Conservation (phyloP, 2,329 filamentous ascomycete species). For the Pestalotiopsis sp. region DNA sequence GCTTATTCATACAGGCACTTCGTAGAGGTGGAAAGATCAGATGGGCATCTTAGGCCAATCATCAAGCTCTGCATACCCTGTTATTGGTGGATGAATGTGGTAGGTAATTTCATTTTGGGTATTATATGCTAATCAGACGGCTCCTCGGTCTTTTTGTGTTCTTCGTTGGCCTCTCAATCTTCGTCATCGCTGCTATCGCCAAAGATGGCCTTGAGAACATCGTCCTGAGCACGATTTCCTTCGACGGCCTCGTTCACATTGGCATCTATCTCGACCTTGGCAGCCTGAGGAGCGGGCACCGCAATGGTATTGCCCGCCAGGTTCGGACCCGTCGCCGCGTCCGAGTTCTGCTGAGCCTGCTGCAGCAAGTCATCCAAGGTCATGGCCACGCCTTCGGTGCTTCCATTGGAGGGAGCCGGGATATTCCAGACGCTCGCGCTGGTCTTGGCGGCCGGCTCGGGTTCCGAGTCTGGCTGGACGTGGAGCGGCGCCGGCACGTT, state of each 20-base stretch:
- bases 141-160: too few relatives aligned
- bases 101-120: neutral
- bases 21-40: too few relatives aligned
- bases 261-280: conserved; percentile 59
- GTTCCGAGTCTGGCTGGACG: conserved; percentile 58
- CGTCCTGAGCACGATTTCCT: conserved; percentile 72
- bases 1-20: too few relatives aligned
- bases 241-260: conserved; percentile 81
- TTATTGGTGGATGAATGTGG: neutral
- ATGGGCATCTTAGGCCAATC: too few relatives aligned
- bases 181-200: conserved; percentile 79
- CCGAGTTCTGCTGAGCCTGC: conserved; percentile 24
- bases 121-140: neutral
- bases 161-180: conserved; percentile 31
- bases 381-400: conserved; percentile 21
- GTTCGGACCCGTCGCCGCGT: neutral
- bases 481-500: conserved; percentile 79
- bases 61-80: too few relatives aligned
- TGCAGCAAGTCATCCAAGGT: conserved; percentile 34
- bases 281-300: conserved; percentile 3
- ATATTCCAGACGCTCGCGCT: conserved; percentile 14
- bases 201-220: conserved; percentile 91
- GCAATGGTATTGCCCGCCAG: neutral
- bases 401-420: neutral
- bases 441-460: conserved; percentile 15